A percentile compares a stretch with the other conserved stretches of the same genome.
Evolutionary conservation across 495 filamentous ascomycete species (phyloP).

Genomic region (Aspergillus nidulans): DNA sequence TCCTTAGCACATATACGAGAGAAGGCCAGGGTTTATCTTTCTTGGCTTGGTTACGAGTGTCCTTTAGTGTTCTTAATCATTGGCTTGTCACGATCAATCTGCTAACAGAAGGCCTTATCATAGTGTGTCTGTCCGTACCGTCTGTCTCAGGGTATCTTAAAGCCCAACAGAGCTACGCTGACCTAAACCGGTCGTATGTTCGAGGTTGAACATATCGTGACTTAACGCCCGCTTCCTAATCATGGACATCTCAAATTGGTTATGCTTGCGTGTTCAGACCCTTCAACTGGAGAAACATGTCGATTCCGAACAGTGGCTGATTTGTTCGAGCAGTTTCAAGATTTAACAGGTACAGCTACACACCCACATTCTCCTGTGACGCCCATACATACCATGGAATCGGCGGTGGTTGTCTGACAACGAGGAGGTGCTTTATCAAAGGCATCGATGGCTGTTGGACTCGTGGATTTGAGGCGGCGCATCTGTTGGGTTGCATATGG

Average conservation of each 20-base stretch:
- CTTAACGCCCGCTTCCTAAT: background rate
- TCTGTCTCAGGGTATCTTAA: conserved; percentile 3
- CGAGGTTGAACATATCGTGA: conserved; percentile 23
- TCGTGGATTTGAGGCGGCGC: conserved; percentile 39
- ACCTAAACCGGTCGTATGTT: conserved; percentile 19
- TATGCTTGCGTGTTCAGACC: conserved; percentile 11
- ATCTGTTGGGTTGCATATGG: conserved; percentile 39
- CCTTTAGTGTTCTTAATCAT: conserved; percentile 8
- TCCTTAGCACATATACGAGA: background rate
- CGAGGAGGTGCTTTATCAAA: conserved; percentile 31
- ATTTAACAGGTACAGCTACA: conserved; percentile 8
- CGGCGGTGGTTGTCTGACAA: conserved; percentile 3
- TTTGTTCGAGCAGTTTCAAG: conserved; percentile 19
- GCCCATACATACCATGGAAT: conserved; percentile 14
- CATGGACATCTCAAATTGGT: background rate
- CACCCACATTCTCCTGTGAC: conserved; percentile 24
- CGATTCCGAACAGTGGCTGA: conserved; percentile 23
- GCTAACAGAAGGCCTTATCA: conserved; percentile 1
- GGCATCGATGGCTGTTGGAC: conserved; percentile 27
- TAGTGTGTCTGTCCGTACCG: conserved; percentile 34
- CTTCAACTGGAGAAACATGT: conserved; percentile 16
- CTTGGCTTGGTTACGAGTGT: conserved; percentile 41
- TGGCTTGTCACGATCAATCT: background rate
- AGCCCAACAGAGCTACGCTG: conserved; percentile 28
- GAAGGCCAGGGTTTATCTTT: conserved; percentile 6